phyloP scores from a whole-genome alignment of 768 basidiomycete species.

The Lentinus tigrinus region DNA sequence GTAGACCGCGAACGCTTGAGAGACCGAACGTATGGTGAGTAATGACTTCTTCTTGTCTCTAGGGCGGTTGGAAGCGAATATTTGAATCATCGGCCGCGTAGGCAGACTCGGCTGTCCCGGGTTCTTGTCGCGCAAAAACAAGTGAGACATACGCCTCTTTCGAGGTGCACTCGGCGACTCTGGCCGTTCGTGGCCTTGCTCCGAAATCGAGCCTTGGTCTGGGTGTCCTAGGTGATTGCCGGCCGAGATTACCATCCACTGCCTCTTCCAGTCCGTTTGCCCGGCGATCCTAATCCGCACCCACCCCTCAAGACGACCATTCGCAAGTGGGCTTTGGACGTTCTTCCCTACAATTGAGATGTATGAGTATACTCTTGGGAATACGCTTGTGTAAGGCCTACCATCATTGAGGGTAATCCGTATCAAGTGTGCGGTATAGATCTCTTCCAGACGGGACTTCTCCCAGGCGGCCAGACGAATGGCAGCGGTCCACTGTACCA shows the following conservation, averaged over 20 bases:
- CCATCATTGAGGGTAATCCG: slow-evolving; percentile 66
- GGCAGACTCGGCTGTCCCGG: slow-evolving; percentile 27
- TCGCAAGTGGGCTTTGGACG: slow-evolving; percentile 60
- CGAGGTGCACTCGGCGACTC: slow-evolving; percentile 17
- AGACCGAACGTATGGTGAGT: slow-evolving; percentile 65
- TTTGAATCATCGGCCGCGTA: slow-evolving; percentile 44
- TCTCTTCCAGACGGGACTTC: slow-evolving; percentile 91
- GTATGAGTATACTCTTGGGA: not conserved
- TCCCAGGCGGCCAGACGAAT: slow-evolving; percentile 92
- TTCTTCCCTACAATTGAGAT: slow-evolving; percentile 35
- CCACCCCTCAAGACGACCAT: slow-evolving; percentile 87
- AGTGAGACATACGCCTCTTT: slow-evolving; percentile 61
- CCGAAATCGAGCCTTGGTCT: slow-evolving; percentile 26
- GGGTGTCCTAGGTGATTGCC: slow-evolving; percentile 30
- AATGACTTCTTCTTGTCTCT: slow-evolving; percentile 75
- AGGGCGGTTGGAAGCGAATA: slow-evolving; percentile 63
- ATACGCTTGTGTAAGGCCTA: slow-evolving; percentile 16
- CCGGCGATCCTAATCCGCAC: slow-evolving; percentile 89
- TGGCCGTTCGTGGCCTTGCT: slow-evolving; percentile 21
- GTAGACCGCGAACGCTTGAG: slow-evolving; percentile 92
- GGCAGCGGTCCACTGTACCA: slow-evolving; percentile 90
- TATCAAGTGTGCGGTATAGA: slow-evolving; percentile 93
- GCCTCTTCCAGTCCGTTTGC: slow-evolving; percentile 94
- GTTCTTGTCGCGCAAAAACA: slow-evolving; percentile 57
- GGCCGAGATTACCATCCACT: slow-evolving; percentile 78